These are phyloP conservation scores for Monilinia aucupariae DNA, from an alignment of 2,329 filamentous ascomycete genomes.

Conservation along the genomic window DNA sequence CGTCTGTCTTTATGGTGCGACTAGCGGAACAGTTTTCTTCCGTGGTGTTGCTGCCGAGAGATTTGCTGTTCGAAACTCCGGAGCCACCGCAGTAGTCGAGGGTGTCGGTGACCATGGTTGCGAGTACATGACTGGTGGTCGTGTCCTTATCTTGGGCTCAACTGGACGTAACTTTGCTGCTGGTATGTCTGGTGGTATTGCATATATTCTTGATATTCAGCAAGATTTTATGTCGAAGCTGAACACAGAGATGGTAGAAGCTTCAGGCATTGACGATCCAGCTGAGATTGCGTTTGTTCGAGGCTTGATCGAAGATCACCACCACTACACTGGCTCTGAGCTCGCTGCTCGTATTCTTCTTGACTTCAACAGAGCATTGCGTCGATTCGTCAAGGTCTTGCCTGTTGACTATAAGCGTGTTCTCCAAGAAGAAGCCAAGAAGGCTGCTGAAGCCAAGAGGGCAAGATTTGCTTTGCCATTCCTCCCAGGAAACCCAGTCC, in stretches of 20 bases:
- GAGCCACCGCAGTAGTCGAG: slow-evolving; percentile 92
- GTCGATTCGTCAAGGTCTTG: slow-evolving; percentile 87
- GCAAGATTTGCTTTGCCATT: slow-evolving; percentile 75
- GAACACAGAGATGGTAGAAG: slow-evolving; percentile 96
- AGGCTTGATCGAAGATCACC: slow-evolving; percentile 89
- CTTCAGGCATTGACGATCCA: slow-evolving; percentile 76
- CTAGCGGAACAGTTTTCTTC: slow-evolving; percentile 89
- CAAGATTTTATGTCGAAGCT: slow-evolving; percentile 88
- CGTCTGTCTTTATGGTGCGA: slow-evolving; percentile 91
- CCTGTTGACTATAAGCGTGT: slow-evolving; percentile 96
- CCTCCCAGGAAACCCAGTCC: slow-evolving; percentile 60
- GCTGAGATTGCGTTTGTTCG: slow-evolving; percentile 85
- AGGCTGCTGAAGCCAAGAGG: slow-evolving; percentile 79
- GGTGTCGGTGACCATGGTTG: slow-evolving; percentile 94
- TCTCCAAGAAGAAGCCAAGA: slow-evolving; percentile 76
- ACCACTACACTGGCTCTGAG: slow-evolving; percentile 96
- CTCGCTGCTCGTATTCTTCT: slow-evolving; percentile 85
- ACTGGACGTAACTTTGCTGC: slow-evolving; percentile 97
- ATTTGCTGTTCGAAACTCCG: slow-evolving; percentile 94
- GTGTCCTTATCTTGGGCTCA: slow-evolving; percentile 76
- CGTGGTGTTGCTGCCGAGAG: slow-evolving; percentile 92
- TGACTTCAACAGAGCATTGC: slow-evolving; percentile 90
- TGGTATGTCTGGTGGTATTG: slow-evolving; percentile 97
- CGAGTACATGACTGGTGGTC: slow-evolving; percentile 98
- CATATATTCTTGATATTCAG: slow-evolving; percentile 86